Evolutionary conservation across 371 early-diverging fungal species (phyloP), one percentile per base, ranked within the genome.

Genomic region (Mucor saturninus): DNA sequence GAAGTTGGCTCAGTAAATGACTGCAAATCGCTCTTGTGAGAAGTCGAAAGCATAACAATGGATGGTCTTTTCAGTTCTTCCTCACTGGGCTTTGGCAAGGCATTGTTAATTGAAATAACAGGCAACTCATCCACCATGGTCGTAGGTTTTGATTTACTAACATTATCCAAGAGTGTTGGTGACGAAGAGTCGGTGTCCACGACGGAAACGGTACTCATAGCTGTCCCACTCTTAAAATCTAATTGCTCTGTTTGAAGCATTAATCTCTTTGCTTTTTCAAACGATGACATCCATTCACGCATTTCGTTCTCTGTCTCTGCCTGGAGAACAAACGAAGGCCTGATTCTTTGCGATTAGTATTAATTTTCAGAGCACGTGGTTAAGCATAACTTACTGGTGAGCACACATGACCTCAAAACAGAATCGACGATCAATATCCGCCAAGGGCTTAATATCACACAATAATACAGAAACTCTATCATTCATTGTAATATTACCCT

Each of bases 221-320:
- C 1, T 35, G 61, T 52, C 31, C 40, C 56, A 50, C 31, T 60
- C 56, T 52, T 61, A 56, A 37, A 65, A n/a, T 55, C 61, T n/a
- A 61, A 38, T 40, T 65, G 61, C 37, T 71, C 67, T 26, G 62
- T 61, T 49, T 77, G 72, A 13, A 81, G 50, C 62, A 62, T 62
- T 0, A 73, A 60, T 43, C 72, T 61, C 43, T 89, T 90, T 37
- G 89, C 81, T 28, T 79, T 86, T 48, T 88, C 89, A 63, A 92
- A 85, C 5, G 83, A 75, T 10, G 65, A 63, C 37, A 91, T 85
- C 92, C 92, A 92, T 30, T 80, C 82, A 46, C 70, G 64, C 85
- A 89, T 75, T 31, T 91, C 91, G 1, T 86, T 76, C 54, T 90
- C 89, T 4, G 85, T 87, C 69, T 90, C 91, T 2, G 91, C 91